Conservation (phyloP, 768 basidiomycete species). For the Boletales sp. region DNA sequence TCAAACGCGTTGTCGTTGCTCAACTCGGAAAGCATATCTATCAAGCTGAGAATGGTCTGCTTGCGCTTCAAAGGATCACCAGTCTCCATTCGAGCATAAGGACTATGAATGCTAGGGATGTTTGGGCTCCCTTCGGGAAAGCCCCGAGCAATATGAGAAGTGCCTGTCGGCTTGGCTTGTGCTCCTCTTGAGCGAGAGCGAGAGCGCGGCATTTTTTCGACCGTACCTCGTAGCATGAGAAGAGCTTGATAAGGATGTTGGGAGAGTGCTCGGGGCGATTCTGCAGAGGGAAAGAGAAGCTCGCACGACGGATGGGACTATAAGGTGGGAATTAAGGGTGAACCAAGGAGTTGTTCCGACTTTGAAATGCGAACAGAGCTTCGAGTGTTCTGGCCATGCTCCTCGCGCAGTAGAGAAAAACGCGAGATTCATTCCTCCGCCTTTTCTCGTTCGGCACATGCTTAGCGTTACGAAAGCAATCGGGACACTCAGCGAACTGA, state of each 20-base stretch:
- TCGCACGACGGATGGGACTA: conserved; percentile 20
- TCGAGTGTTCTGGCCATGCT: conserved; percentile 35
- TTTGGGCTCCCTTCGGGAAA: conserved; percentile 26
- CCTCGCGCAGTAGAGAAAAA: conserved; percentile 30
- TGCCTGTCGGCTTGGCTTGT: conserved; percentile 23
- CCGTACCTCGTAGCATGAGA: conserved; percentile 32
- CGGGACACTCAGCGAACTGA: conserved; percentile 35
- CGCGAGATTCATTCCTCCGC: conserved; percentile 36
- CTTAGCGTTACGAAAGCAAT: conserved; percentile 31
- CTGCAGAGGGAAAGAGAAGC: conserved; percentile 17
- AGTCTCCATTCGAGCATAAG: conserved; percentile 28
- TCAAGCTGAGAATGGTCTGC: conserved; percentile 44
- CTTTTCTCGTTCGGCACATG: conserved; percentile 29
- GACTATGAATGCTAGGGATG: conserved; percentile 20
- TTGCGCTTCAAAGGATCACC: conserved; percentile 35
- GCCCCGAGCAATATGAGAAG: conserved; percentile 20
- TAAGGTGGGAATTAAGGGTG: conserved; percentile 29
- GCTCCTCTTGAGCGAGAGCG: conserved; percentile 26
- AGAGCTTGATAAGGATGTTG: conserved; percentile 19
- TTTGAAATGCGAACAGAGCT: conserved; percentile 34
- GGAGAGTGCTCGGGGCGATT: conserved; percentile 21
- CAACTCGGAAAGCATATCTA: conserved; percentile 46
- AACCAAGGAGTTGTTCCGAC: conserved; percentile 24
- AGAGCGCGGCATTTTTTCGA: conserved; percentile 23
- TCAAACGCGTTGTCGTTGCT: conserved; percentile 36